Evolutionary conservation across 805 yeast species (phyloP).

Genomic region (Candida silvicultrix): DNA sequence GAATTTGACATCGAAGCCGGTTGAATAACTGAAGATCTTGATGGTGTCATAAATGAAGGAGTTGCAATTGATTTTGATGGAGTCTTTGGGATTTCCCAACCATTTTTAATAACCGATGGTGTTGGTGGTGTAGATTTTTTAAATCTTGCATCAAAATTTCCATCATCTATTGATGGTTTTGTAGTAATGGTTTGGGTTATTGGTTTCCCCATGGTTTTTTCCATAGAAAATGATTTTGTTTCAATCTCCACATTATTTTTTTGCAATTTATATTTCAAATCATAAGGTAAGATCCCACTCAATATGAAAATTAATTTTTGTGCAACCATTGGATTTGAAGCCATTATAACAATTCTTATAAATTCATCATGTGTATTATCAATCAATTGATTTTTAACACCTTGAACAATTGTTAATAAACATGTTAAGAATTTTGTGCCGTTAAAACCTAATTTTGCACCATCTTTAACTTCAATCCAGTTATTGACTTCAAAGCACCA

Average conservation of each 20-base stretch:
- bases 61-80: conserved; percentile 21
- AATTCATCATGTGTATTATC: conserved; percentile 19
- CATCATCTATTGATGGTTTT: background rate
- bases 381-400: conserved; percentile 10
- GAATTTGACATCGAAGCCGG: conserved; percentile 28
- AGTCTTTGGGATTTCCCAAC: conserved; percentile 35
- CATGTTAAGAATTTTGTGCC: conserved; percentile 19
- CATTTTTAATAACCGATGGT: conserved; percentile 22
- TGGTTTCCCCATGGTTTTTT: too few relatives aligned
- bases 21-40: conserved; percentile 24
- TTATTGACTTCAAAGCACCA: conserved; percentile 34
- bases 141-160: background rate
- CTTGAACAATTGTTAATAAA: conserved; percentile 13
- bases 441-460: conserved; percentile 21
- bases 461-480: conserved; percentile 38
- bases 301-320: conserved; percentile 50
- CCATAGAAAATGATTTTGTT: too few relatives aligned
- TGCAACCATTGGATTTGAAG: conserved; percentile 55
- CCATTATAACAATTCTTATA: conserved; percentile 49
- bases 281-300: conserved; percentile 41
- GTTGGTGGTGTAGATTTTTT: conserved; percentile 15
- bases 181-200: too few relatives aligned
- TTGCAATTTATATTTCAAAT: conserved; percentile 12
- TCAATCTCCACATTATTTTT: too few relatives aligned
- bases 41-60: conserved; percentile 26